A percentile compares a stretch with the other conserved stretches of the same genome.
These are phyloP conservation scores for Neonectria ditissima DNA, from an alignment of 2,329 filamentous ascomycete genomes.

Conservation along the genomic window DNA sequence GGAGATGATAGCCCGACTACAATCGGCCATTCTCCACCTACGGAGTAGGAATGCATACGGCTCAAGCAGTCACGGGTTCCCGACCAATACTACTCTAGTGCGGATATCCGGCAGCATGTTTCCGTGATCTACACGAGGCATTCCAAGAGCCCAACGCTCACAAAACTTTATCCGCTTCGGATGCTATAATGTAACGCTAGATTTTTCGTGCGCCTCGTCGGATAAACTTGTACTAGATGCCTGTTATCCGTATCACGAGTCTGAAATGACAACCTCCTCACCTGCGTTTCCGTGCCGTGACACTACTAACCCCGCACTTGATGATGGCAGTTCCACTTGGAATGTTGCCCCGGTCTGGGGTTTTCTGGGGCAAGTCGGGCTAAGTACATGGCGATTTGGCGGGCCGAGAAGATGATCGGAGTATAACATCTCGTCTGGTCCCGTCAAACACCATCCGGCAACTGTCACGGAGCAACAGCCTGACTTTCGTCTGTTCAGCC, in stretches of 20 bases:
- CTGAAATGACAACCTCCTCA: background rate
- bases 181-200: background rate
- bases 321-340: constrained; percentile 20
- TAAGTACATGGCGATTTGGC: constrained; percentile 15
- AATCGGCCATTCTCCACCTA: background rate
- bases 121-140: constrained; percentile 6
- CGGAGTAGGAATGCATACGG: background rate
- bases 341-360: constrained; percentile 34
- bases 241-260: constrained; percentile 31
- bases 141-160: background rate
- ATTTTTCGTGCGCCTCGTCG: constrained; percentile 7
- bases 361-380: constrained; percentile 33
- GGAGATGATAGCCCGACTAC: background rate
- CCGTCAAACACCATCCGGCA: constrained; percentile 2
- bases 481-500: background rate
- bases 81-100: background rate
- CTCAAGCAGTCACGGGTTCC: background rate
- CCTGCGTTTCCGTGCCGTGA: constrained; percentile 32
- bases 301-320: constrained; percentile 37
- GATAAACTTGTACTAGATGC: constrained; percentile 23
- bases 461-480: constrained; percentile 14
- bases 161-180: background rate
- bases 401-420: constrained; percentile 11
- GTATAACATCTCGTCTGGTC: constrained; percentile 34
- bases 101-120: background rate